Base-by-base conservation (phyloP, 441 rosid species). In the Kokia cookei region DNA sequence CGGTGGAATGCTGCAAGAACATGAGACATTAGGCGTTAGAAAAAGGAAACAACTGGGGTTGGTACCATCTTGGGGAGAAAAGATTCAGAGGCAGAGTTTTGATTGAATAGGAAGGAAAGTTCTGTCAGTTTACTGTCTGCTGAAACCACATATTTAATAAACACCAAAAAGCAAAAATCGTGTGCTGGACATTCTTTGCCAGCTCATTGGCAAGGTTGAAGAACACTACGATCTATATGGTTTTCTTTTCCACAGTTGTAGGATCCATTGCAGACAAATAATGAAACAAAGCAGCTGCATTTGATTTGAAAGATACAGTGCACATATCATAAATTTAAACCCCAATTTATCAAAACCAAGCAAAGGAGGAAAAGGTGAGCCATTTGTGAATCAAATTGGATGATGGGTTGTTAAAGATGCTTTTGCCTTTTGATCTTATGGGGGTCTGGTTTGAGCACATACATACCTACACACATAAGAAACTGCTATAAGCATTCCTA, bases 301-400 rank as follows among this genome's bases (percentile, higher is more conserved):
- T 35, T 35, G 2, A 6, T 35, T 35, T 35, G 8, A 8, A 35
- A 35, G 40, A 35, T 35, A 35, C 40, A 35, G 40, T 35, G 40
- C 40, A 35, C 40, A 35, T 35, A 35, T 35, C 40, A 35, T 35
- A 35, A 35, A 35, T 35, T 6, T 35, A 35, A 6, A 35, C 40
- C 40, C 40, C 40, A 1, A 35, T 35, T 43, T 1, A 62, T 69
- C 35, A 85, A 63, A 57, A 86, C 32, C 69, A 85, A 74, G 78
- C 74, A 78, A 58, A 86, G 74, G 55, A 86, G 51, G 59, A 80
- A 8, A 59, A n/a, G 26, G 24, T 53, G 58, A 53, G 17, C 58
- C 58, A 35, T 35, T 35, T 35, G 17, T n/a, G 24, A 53, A 53
- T 17, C 58, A 17, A 17, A 53, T 53, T 53, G 11, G 58, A 53